Base-by-base conservation (phyloP, 208 protist species). In the Histomonas meleagridis region DNA sequence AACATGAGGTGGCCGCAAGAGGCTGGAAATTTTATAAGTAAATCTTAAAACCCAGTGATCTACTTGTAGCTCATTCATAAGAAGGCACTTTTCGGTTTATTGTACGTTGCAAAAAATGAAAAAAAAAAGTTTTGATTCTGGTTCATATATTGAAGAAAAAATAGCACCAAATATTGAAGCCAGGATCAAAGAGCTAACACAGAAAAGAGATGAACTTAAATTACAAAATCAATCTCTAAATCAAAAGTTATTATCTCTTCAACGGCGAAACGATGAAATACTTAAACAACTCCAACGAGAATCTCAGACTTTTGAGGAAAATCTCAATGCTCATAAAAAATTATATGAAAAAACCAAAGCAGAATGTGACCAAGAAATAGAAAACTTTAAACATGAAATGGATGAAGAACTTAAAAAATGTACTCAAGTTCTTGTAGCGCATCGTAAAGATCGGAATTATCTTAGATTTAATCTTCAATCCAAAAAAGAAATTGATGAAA, bases 401-500 rank as follows among this genome's bases (percentile, higher is more conserved):
- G 55, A 86, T 38, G 76, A 26, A 4, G 46, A 86, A 18, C 55
- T 86, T 55, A 46, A 43, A 53, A 46, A 40, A 10, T 16, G 16
- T 23, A 40, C 51, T 26, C 51, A 86, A 28, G 10, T 55, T 1
- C 26, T 86, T 16, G 55, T 86, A 2, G 76, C 51, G 32, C 51
- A 86, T 7, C 51, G 32, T 38, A 86, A 86, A n/a, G 46, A 86
- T 38, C 46, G 46, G 2, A 43, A 86, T 55, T 46, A 86, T 48
- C 55, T 86, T 38, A 14, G 43, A 28, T 86, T 86, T 48, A 86
- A 86, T 16, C 9, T 86, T 7, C 43, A 86, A 51, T 40, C 51
- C 46, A 86, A 86, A 86, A 86, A 86, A 86, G 76, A 86, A 86
- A 46, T 86, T 23, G 76, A 86, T 32, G 76, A 86, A 55, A 32